These are phyloP conservation scores for Akanthomyces muscarius DNA, from an alignment of 2,329 filamentous ascomycete genomes.

Conservation along the genomic window DNA sequence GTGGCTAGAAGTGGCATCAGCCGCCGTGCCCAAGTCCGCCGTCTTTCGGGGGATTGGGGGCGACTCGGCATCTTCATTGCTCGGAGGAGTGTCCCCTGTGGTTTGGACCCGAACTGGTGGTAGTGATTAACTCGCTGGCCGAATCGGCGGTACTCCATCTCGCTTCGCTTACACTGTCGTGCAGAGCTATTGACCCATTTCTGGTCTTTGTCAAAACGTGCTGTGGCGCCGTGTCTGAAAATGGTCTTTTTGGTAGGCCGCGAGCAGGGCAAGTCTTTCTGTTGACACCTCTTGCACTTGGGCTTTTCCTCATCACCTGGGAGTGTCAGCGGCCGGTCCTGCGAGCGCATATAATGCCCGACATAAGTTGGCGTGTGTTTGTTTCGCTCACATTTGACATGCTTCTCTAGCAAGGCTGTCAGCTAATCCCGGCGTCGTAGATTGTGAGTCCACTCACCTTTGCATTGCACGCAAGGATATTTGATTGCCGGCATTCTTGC, in stretches of 20 bases:
- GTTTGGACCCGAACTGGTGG: constrained; percentile 14
- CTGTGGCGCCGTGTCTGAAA: constrained; percentile 33
- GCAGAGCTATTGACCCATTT: constrained; percentile 35
- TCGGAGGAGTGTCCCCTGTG: constrained; percentile 8
- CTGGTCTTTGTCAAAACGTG: constrained; percentile 33
- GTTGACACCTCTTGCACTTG: constrained; percentile 32
- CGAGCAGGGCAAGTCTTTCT: constrained; percentile 31
- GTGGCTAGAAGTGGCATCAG: constrained; percentile 2
- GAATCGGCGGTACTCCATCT: constrained; percentile 8
- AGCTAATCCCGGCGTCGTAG: neutral
- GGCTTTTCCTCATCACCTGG: constrained; percentile 37
- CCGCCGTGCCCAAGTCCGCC: neutral
- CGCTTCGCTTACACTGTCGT: constrained; percentile 30
- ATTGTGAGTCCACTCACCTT: constrained; percentile 20
- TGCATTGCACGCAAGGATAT: constrained; percentile 24
- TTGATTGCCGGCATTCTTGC: constrained; percentile 23
- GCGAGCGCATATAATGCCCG: neutral
- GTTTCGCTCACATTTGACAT: constrained; percentile 23
- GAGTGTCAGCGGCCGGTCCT: neutral
- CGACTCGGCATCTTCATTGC: constrained; percentile 1
- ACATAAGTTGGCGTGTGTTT: too few relatives aligned
- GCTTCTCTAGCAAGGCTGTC: constrained; percentile 22
- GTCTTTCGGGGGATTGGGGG: neutral
- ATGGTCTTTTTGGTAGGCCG: constrained; percentile 34
- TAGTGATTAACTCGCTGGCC: neutral